A percentile compares a stretch with the other conserved stretches of the same genome.
Evolutionary conservation across 208 protist species (phyloP).

Genomic region (Leishmania tarentolae): DNA sequence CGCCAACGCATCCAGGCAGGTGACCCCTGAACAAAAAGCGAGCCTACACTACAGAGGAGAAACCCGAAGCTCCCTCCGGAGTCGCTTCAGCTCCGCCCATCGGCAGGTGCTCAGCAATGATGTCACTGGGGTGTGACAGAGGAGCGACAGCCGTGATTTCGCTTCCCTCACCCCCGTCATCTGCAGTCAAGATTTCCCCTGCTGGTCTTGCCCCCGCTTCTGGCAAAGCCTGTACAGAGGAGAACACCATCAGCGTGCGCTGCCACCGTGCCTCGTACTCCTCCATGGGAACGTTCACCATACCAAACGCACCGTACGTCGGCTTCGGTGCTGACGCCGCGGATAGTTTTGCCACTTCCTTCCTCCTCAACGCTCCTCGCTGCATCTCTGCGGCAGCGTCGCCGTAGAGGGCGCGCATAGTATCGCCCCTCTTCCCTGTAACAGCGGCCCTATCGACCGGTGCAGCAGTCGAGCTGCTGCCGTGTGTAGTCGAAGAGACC

Average conservation of each 20-base stretch:
- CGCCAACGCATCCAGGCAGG: background rate
- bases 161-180: background rate
- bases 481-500: background rate
- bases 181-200: background rate
- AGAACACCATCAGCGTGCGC: slow-evolving; percentile 54
- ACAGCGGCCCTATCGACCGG: slow-evolving; percentile 25
- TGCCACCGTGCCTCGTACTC: slow-evolving; percentile 56
- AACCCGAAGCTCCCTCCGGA: background rate
- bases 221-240: slow-evolving; percentile 4
- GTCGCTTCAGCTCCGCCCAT: background rate
- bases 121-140: background rate
- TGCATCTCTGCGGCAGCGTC: slow-evolving; percentile 26
- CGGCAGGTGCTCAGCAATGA: background rate
- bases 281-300: slow-evolving; percentile 74
- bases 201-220: background rate
- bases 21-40: background rate
- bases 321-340: slow-evolving; percentile 23
- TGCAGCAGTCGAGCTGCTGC: background rate
- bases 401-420: slow-evolving; percentile 40
- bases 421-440: slow-evolving; percentile 56
- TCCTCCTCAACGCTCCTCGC: background rate
- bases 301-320: slow-evolving; percentile 74
- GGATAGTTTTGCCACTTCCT: background rate
- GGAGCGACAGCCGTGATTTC: background rate
- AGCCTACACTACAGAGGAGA: background rate